phyloP scores from a whole-genome alignment of 176 grass and related monocot genomes.

The Canna indica region DNA sequence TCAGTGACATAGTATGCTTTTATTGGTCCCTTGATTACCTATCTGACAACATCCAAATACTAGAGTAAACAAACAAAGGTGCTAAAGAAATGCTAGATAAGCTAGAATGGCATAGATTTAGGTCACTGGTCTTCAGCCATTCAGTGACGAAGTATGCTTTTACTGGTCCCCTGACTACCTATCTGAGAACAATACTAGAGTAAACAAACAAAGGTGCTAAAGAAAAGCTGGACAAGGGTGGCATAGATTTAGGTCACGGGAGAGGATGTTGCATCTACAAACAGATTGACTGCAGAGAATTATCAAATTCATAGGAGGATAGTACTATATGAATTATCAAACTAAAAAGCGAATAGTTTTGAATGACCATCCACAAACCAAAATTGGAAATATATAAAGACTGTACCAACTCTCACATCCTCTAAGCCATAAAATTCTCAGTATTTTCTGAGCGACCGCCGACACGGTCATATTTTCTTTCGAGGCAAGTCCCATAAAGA shows the following conservation, averaged over 20 bases:
- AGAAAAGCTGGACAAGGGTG: not conserved
- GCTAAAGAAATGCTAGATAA: not conserved
- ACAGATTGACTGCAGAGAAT: not conserved
- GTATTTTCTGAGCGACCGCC: too few species aligned
- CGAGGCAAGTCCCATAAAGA: not conserved
- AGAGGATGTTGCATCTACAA: not conserved
- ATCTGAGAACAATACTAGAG: not conserved
- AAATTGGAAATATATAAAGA: too few species aligned
- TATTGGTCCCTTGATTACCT: not conserved
- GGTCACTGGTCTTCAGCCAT: too few species aligned
- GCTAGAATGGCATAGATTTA: not conserved
- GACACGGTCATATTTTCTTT: too few species aligned
- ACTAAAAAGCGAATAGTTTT: too few species aligned
- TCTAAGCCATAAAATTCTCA: too few species aligned
- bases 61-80: not conserved
- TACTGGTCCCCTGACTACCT: not conserved
- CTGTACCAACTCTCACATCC: too few species aligned
- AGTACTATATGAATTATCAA: too few species aligned
- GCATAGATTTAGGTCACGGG: not conserved
- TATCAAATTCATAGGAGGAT: too few species aligned
- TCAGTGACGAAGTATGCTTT: not conserved
- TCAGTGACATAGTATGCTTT: not conserved
- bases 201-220: not conserved
- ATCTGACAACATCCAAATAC: not conserved
- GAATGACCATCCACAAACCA: too few species aligned